Evolutionary conservation across 371 early-diverging fungal species (phyloP).

Genomic region (Lichtheimia ramosa): DNA sequence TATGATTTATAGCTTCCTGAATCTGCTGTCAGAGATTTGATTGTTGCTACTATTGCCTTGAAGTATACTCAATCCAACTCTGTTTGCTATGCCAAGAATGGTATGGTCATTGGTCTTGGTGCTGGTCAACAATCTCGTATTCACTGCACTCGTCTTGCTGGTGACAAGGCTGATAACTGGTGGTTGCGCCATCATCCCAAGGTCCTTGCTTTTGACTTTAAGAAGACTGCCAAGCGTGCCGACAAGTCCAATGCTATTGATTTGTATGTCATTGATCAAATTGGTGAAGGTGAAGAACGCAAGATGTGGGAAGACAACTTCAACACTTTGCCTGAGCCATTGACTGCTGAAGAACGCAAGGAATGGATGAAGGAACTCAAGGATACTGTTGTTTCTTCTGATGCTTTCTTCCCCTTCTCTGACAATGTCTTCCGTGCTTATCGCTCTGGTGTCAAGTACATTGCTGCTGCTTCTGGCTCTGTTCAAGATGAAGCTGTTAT

Average conservation of each 20-base stretch:
- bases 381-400: slow-evolving; percentile 86
- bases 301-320: slow-evolving; percentile 82
- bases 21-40: slow-evolving; percentile 78
- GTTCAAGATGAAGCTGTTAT: slow-evolving; percentile 89
- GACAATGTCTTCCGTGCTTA: slow-evolving; percentile 92
- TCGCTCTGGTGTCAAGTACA: slow-evolving; percentile 83
- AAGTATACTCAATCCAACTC: slow-evolving; percentile 99
- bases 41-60: slow-evolving; percentile 95
- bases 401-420: slow-evolving; percentile 98
- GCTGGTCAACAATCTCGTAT: slow-evolving; percentile 98
- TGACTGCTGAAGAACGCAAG: slow-evolving; percentile 80
- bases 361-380: slow-evolving; percentile 72
- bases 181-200: slow-evolving; percentile 96
- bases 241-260: slow-evolving; percentile 98
- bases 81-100: slow-evolving; percentile 96
- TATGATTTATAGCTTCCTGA: slow-evolving; percentile 60
- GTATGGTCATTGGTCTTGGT: slow-evolving; percentile 97
- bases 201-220: slow-evolving; percentile 84
- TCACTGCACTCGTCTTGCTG: slow-evolving; percentile 97
- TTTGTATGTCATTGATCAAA: slow-evolving; percentile 85
- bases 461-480: slow-evolving; percentile 91
- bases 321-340: slow-evolving; percentile 72
- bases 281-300: slow-evolving; percentile 79
- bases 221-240: slow-evolving; percentile 86
- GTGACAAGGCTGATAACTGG: slow-evolving; percentile 98